Conservation (phyloP, 345 rosid genomes). For the Erysimum cheiranthoides region DNA sequence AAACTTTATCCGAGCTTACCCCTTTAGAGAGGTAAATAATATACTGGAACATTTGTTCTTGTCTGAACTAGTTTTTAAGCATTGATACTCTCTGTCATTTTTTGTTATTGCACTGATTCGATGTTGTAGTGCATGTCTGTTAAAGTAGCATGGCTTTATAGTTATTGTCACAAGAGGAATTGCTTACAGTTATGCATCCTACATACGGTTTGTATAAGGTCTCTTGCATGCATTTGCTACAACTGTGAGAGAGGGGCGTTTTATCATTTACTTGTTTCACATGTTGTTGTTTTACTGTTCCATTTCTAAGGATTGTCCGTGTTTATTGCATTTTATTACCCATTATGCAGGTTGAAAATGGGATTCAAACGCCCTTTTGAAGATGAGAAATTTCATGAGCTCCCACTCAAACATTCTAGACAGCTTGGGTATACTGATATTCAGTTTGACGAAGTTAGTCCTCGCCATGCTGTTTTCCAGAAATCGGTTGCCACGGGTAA, state of each 20-base stretch:
- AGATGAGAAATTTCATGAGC: conserved; percentile 54
- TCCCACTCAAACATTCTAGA: conserved; percentile 55
- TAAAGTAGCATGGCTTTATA: neutral
- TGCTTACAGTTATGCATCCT: neutral
- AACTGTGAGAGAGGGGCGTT: neutral
- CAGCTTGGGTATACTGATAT: conserved; percentile 45
- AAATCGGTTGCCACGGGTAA: conserved; percentile 46
- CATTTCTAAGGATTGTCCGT: neutral
- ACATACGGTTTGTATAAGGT: neutral
- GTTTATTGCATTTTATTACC: neutral
- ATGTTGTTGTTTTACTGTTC: neutral
- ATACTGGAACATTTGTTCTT: neutral
- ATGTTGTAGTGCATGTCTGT: conserved; percentile 22
- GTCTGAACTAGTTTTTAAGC: neutral
- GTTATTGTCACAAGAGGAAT: neutral
- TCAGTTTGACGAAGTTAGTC: conserved; percentile 42
- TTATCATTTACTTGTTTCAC: neutral
- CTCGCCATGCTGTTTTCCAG: conserved; percentile 32
- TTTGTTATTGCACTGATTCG: conserved; percentile 1
- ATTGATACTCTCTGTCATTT: neutral
- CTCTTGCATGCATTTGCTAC: conserved; percentile 13
- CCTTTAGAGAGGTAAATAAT: conserved; percentile 43
- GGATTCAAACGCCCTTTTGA: conserved; percentile 60
- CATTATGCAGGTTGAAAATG: conserved; percentile 47
- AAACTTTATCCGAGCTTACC: conserved; percentile 30